A percentile compares a stretch with the other conserved stretches of the same genome.
Evolutionary conservation across 148 eudicot genomes (phyloP).

Genomic region (Dianthus caryophyllus): DNA sequence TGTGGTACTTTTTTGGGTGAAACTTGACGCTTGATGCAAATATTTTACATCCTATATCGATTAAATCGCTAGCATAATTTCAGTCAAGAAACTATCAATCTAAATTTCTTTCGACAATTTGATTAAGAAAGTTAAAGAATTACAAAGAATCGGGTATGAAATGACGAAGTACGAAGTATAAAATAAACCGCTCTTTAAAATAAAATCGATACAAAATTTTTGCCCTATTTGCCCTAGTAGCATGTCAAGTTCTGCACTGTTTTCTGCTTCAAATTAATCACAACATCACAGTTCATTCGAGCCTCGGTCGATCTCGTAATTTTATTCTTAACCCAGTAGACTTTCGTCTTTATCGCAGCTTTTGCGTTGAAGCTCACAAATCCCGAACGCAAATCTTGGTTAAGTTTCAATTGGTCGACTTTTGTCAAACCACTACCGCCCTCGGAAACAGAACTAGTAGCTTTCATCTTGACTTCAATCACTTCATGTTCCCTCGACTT

Average conservation of each 20-base stretch:
- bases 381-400: not conserved
- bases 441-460: not conserved
- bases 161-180: too few relatives aligned
- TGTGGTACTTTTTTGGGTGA: too few relatives aligned
- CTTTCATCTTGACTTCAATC: not conserved
- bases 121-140: too few relatives aligned
- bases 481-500: not conserved
- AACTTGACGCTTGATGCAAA: too few relatives aligned
- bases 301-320: not conserved
- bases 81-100: too few relatives aligned
- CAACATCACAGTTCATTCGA: conserved; percentile 14
- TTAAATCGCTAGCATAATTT: too few relatives aligned
- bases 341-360: not conserved
- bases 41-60: too few relatives aligned
- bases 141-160: too few relatives aligned
- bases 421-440: not conserved
- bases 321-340: conserved; percentile 11
- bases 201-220: not conserved
- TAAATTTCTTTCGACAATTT: too few relatives aligned
- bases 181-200: too few relatives aligned
- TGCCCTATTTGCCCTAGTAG: not conserved
- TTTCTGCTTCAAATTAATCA: not conserved
- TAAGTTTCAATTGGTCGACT: not conserved
- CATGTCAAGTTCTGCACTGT: not conserved
- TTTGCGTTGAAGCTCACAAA: not conserved